phyloP scores from a whole-genome alignment of 768 basidiomycete species.

The Hydnomerulius pinastri region DNA sequence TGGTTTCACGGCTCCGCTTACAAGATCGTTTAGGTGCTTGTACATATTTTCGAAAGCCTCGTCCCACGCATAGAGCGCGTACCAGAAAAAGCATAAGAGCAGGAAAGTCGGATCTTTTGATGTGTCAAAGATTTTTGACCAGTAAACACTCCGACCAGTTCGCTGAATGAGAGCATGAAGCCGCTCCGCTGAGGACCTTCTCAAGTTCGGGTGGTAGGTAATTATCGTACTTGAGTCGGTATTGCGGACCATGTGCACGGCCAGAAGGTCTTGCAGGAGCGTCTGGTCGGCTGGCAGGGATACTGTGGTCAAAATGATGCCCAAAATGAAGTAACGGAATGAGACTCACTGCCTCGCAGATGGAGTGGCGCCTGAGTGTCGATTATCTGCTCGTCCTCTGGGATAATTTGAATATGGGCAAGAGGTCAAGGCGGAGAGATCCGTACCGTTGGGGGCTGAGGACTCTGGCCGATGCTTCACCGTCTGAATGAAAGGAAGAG shows the following conservation, averaged over 20 bases:
- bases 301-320: background rate
- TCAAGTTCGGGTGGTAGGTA: constrained; percentile 32
- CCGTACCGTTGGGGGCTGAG: constrained; percentile 20
- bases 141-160: constrained; percentile 36
- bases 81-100: constrained; percentile 56
- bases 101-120: constrained; percentile 56
- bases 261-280: constrained; percentile 47
- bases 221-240: constrained; percentile 24
- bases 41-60: constrained; percentile 56
- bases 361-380: constrained; percentile 53
- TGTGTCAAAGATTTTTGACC: constrained; percentile 29
- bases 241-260: constrained; percentile 53
- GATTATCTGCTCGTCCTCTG: constrained; percentile 37
- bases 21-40: constrained; percentile 49
- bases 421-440: background rate
- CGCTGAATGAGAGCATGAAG: constrained; percentile 30
- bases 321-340: background rate
- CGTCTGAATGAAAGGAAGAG: constrained; percentile 52
- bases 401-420: background rate
- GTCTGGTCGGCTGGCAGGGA: constrained; percentile 15
- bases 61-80: constrained; percentile 63
- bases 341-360: constrained; percentile 33
- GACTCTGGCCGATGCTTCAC: constrained; percentile 28
- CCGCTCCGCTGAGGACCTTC: constrained; percentile 29
- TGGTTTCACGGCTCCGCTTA: constrained; percentile 24